Conservation (phyloP, 164 flowering plant genomes). For the Aristolochia californica region DNA sequence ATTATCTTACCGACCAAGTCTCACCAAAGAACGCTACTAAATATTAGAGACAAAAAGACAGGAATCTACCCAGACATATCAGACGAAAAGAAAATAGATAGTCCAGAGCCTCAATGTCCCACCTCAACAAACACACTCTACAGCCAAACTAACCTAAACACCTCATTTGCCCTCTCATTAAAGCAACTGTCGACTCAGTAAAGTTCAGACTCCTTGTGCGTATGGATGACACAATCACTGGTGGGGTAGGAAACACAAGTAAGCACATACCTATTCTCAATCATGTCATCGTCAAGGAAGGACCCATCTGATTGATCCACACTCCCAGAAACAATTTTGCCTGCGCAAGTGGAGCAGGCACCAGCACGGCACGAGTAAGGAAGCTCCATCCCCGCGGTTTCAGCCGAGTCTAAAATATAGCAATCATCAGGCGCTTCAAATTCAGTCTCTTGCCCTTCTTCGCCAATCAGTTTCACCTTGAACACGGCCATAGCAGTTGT, state of each 20-base stretch:
- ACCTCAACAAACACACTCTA: no score
- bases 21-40: no score
- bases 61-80: no score
- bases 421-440: conserved; percentile 62
- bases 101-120: no score
- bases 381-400: conserved; percentile 52
- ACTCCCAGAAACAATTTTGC: conserved; percentile 37
- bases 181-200: conserved; percentile 16
- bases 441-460: conserved; percentile 47
- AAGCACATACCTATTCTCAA: conserved; percentile 44
- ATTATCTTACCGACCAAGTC: no score
- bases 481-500: conserved; percentile 42
- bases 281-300: conserved; percentile 56
- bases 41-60: no score
- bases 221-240: conserved; percentile 56
- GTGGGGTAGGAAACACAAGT: conserved; percentile 67
- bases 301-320: conserved; percentile 77
- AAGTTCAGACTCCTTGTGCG: conserved; percentile 71
- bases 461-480: conserved; percentile 64
- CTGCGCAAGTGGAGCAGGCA: conserved; percentile 79
- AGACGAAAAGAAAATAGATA: no score
- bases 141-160: no score
- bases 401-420: conserved; percentile 66
- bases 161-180: no score
- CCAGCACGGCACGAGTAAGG: conserved; percentile 86